A percentile compares a stretch with the other conserved stretches of the same genome.
phyloP scores from a whole-genome alignment of 2,329 filamentous ascomycete genomes.

The Paracorniculantispora psalliotae region DNA sequence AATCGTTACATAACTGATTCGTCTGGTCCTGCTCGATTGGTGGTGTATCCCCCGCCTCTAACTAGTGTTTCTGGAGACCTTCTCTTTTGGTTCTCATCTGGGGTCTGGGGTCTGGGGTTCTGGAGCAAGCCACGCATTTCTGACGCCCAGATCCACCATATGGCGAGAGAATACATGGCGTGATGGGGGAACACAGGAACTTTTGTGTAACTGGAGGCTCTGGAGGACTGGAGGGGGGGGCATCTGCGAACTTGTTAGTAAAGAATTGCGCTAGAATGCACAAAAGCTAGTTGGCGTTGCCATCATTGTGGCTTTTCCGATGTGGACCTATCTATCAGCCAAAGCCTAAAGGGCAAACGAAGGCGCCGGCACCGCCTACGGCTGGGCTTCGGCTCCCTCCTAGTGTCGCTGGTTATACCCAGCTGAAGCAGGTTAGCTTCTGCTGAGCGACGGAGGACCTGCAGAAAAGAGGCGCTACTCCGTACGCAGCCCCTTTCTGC shows the following conservation, averaged over 20 bases:
- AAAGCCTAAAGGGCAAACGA: neutral
- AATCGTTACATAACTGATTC: neutral
- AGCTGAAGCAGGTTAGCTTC: too few relatives aligned
- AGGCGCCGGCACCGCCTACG: too few relatives aligned
- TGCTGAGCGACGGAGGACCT: too few relatives aligned
- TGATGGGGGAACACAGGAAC: neutral
- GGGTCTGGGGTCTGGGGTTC: neutral
- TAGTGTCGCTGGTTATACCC: too few relatives aligned
- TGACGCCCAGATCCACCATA: neutral
- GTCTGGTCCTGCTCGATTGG: neutral
- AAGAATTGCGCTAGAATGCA: neutral
- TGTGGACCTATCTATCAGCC: neutral
- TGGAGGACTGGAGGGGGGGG: neutral
- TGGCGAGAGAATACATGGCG: neutral
- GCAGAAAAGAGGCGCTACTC: too few relatives aligned
- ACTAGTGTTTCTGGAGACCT: neutral
- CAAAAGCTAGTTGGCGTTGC: neutral
- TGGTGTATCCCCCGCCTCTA: neutral
- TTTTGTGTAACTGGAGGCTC: neutral
- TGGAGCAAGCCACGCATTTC: neutral
- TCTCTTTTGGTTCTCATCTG: neutral
- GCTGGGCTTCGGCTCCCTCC: neutral
- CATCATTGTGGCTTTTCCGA: neutral
- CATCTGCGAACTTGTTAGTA: neutral
- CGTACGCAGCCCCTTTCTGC: too few relatives aligned